Evolutionary conservation across 2,329 filamentous ascomycete genomes (phyloP).

Genomic region (Metarhizium brunneum): DNA sequence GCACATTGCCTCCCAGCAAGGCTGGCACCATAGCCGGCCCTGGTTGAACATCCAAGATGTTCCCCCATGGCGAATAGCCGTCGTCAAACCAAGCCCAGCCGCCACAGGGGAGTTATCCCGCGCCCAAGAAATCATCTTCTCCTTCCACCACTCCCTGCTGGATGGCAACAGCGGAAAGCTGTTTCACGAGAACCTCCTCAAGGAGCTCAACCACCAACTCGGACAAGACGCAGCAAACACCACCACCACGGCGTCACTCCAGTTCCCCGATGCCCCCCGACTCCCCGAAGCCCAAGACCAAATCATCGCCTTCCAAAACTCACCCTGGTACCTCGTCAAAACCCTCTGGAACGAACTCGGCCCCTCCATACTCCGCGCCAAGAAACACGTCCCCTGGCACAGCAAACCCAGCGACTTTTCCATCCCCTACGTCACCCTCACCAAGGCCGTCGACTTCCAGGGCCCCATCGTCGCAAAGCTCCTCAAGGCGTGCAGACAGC

Average conservation of each 20-base stretch:
- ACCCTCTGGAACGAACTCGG: conserved; percentile 30
- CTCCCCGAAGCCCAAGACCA: conserved; percentile 32
- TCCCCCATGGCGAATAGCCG: conserved; percentile 38
- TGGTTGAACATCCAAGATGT: conserved; percentile 30
- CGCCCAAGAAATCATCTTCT: conserved; percentile 34
- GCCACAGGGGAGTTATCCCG: conserved; percentile 6
- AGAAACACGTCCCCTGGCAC: conserved; percentile 26
- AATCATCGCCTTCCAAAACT: conserved; percentile 29
- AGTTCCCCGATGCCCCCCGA: conserved; percentile 18
- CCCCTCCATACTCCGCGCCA: conserved; percentile 27
- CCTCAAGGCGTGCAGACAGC: conserved; percentile 28
- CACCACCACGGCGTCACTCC: conserved; percentile 14
- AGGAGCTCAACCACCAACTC: conserved; percentile 26
- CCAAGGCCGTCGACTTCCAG: conserved; percentile 28
- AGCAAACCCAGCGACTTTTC: conserved; percentile 25
- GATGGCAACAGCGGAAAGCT: conserved; percentile 39
- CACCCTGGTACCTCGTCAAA: conserved; percentile 29
- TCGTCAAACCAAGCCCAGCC: conserved; percentile 18
- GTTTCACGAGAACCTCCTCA: conserved; percentile 39
- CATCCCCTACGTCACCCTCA: conserved; percentile 24
- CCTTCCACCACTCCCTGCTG: conserved; percentile 42
- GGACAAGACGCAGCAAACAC: neutral
- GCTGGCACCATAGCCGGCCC: conserved; percentile 28
- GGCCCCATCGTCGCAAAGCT: conserved; percentile 19
- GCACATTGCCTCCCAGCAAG: conserved; percentile 23